phyloP scores from a whole-genome alignment of 2,329 filamentous ascomycete genomes.

The Xylariaceae sp. region DNA sequence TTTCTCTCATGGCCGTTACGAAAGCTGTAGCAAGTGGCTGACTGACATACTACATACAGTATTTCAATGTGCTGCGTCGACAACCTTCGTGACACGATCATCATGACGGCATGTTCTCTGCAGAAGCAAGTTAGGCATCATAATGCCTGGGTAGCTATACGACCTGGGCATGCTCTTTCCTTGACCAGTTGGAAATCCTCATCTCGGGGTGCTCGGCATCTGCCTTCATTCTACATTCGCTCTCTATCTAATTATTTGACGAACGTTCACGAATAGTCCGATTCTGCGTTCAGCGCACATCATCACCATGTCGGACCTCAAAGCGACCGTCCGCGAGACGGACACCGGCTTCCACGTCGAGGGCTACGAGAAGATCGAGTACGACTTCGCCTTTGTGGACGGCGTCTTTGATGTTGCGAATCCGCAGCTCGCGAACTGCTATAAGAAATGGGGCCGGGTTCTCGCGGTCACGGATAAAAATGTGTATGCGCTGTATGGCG shows the following conservation, averaged over 20 bases:
- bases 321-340: slow-evolving; percentile 59
- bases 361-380: slow-evolving; percentile 71
- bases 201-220: neutral
- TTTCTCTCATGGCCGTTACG: neutral
- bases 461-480: slow-evolving; percentile 67
- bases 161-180: neutral
- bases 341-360: slow-evolving; percentile 62
- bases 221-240: neutral
- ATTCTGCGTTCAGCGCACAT: slow-evolving; percentile 4
- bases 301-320: slow-evolving; percentile 61
- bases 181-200: neutral
- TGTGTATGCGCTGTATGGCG: slow-evolving; percentile 63
- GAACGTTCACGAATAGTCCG: neutral
- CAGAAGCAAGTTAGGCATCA: neutral
- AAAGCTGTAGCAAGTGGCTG: neutral
- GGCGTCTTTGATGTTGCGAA: slow-evolving; percentile 59
- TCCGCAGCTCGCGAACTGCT: slow-evolving; percentile 58
- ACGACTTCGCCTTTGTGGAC: slow-evolving; percentile 69
- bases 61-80: neutral
- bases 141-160: neutral
- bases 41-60: neutral
- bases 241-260: neutral
- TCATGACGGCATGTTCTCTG: slow-evolving; percentile 8
- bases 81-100: neutral
- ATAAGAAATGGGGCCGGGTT: slow-evolving; percentile 59